Evolutionary conservation across 2,329 filamentous ascomycete species (phyloP), one percentile per base, ranked within the genome.

Genomic region (Arachnopeziza araneosa): DNA sequence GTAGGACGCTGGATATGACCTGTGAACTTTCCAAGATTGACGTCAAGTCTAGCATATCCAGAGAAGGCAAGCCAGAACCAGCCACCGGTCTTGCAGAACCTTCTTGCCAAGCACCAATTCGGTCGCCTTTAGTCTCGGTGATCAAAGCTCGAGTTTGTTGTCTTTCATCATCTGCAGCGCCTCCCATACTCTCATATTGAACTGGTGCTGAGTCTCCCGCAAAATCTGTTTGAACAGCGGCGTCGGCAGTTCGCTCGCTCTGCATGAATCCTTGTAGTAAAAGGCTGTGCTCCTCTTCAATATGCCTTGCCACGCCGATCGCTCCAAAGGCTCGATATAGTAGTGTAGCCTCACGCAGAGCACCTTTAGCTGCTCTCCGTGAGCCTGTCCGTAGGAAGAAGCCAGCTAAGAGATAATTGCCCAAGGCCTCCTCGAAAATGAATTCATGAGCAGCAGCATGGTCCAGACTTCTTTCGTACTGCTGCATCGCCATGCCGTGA

Each of bases 41-140:
- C 50, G 90, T 87, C 63, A 93, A 74, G 72, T 93, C 90, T 69
- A 93, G 86, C 86, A 93, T 92, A 75, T 93, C 90, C 57, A 93
- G 80, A 26, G 88, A 86, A 50, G 88, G 88, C 61, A 92, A 78
- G 12, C 87, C 86, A 44, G 78, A 83, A 2, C 82, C 83, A 22
- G 82, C 78, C 64, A 85, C 83, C 6, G 80, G 74, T 60, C 82
- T 79, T 75, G 84, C 84, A 12, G 82, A 81, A 19, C 59, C 63
- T 24, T 83, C 83, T 66, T 83, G 79, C 84, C 84, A 87, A n/a
- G 81, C 82, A 50, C 82, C 82, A 70, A 86, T 83, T 48, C 82
- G 78, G 56, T 84, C 83, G 52, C 82, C 83, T 65, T 79, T 82
- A 7, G 78, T 75, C 56, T 84, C 81, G 0, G 75, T 64, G 12